Evolutionary conservation across 176 grass and related monocot species (phyloP).

Genomic region (Bromus sterilis): DNA sequence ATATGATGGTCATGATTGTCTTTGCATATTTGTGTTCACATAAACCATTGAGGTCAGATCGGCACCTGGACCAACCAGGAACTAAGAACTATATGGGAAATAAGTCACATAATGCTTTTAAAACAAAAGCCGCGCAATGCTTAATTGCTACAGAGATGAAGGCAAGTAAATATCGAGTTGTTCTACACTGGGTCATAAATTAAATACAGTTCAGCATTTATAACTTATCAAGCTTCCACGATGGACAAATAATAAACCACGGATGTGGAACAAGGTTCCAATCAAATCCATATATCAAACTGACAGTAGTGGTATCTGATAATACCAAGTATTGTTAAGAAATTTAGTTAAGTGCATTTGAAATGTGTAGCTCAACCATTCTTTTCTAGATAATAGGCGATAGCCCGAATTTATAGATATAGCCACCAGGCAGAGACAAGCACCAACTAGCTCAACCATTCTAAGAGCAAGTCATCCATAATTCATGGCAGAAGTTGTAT

Average conservation of each 20-base stretch:
- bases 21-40: neutral
- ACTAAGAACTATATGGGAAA: constrained; percentile 8
- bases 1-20: neutral
- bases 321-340: neutral
- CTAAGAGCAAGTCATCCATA: neutral
- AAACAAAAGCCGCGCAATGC: neutral
- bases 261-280: neutral
- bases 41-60: constrained; percentile 3
- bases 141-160: neutral
- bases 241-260: neutral
- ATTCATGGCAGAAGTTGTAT: neutral
- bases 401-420: no score
- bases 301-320: neutral
- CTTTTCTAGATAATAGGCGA: no score
- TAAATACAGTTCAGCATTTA: neutral
- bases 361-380: neutral
- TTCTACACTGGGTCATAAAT: neutral
- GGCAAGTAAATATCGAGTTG: neutral
- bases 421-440: no score
- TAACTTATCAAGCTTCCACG: neutral
- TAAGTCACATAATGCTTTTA: neutral
- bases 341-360: neutral
- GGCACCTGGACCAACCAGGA: neutral
- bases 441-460: neutral
- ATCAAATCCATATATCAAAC: neutral